Conservation (phyloP, 495 filamentous ascomycete genomes). For the Umbilicaria muhlenbergii region DNA sequence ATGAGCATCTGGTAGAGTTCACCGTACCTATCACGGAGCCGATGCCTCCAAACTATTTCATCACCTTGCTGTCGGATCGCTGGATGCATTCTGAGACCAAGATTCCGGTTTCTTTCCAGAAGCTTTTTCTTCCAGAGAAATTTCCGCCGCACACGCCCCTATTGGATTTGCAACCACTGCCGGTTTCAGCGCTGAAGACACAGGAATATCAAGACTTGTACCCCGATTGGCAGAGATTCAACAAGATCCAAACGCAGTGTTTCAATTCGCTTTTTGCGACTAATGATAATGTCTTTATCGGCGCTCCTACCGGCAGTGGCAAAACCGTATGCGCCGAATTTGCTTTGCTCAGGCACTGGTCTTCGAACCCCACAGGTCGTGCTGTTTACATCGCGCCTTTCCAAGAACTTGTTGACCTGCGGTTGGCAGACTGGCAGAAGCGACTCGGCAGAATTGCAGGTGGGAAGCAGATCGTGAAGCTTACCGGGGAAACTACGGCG, state of each 20-base stretch:
- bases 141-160: slow-evolving; percentile 89
- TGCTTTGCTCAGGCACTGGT: slow-evolving; percentile 80
- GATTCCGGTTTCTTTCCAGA: slow-evolving; percentile 84
- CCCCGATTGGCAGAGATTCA: slow-evolving; percentile 76
- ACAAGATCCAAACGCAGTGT: slow-evolving; percentile 93
- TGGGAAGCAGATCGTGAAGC: slow-evolving; percentile 84
- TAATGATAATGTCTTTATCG: slow-evolving; percentile 86
- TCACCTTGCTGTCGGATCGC: slow-evolving; percentile 80
- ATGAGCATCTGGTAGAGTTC: slow-evolving; percentile 94
- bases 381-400: slow-evolving; percentile 94
- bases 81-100: slow-evolving; percentile 98
- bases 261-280: slow-evolving; percentile 84
- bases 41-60: slow-evolving; percentile 98
- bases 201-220: slow-evolving; percentile 74
- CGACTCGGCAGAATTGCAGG: slow-evolving; percentile 57
- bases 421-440: slow-evolving; percentile 68
- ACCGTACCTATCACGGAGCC: slow-evolving; percentile 93
- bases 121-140: slow-evolving; percentile 83
- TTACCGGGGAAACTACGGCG: slow-evolving; percentile 83
- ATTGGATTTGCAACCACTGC: slow-evolving; percentile 78
- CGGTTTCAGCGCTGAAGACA: slow-evolving; percentile 72
- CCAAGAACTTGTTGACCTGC: slow-evolving; percentile 78
- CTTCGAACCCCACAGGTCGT: slow-evolving; percentile 50
- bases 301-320: slow-evolving; percentile 78
- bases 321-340: slow-evolving; percentile 97